These are phyloP conservation scores for Marchantia paleacea DNA, from an alignment of 225 moss, liverwort and hornwort species.

Conservation along the genomic window DNA sequence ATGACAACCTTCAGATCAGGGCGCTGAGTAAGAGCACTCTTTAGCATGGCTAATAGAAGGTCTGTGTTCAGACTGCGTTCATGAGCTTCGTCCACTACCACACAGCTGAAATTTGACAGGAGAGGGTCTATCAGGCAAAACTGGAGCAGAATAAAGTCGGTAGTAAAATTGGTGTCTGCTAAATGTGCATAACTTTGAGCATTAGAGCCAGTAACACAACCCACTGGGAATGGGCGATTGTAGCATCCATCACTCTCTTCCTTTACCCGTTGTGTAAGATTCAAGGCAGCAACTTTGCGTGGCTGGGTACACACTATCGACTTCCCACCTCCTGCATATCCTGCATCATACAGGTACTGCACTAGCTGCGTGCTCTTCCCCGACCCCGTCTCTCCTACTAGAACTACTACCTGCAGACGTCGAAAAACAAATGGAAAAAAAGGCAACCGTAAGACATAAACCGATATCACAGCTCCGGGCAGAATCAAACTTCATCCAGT, in stretches of 20 bases:
- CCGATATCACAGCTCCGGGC: not conserved
- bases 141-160: conserved; percentile 52
- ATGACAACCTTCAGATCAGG: conserved; percentile 47
- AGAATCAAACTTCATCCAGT: no score
- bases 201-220: conserved; percentile 27
- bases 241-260: conserved; percentile 43
- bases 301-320: conserved; percentile 51
- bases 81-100: conserved; percentile 54
- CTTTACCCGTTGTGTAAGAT: conserved; percentile 38
- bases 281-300: conserved; percentile 40
- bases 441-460: not conserved
- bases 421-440: not conserved
- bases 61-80: conserved; percentile 52
- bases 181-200: conserved; percentile 15
- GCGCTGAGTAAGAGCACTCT: conserved; percentile 30
- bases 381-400: conserved; percentile 52
- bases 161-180: conserved; percentile 40
- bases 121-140: conserved; percentile 39
- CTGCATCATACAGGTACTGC: conserved; percentile 48
- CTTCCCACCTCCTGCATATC: conserved; percentile 27
- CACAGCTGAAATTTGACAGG: conserved; percentile 38
- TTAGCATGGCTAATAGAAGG: conserved; percentile 43
- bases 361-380: conserved; percentile 51
- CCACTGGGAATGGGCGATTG: conserved; percentile 24
- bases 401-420: conserved; percentile 34